Conservation (phyloP, 352 stramenopile genomes). For the Phytopythium ostracodes region DNA sequence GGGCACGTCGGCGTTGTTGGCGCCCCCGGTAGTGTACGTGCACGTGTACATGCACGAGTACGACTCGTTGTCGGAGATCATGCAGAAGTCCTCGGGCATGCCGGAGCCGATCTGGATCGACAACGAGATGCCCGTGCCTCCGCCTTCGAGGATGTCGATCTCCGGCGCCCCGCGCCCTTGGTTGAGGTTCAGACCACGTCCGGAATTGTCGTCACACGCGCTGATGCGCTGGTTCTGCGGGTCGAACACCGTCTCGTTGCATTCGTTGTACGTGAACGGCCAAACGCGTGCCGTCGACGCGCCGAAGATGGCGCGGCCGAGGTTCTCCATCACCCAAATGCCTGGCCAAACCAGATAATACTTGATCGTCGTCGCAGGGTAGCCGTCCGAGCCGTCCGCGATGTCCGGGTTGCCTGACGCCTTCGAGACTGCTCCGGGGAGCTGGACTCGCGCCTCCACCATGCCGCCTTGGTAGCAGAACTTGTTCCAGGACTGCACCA, state of each 20-base stretch:
- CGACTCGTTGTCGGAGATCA: slow-evolving; percentile 12
- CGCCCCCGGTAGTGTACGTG: not conserved
- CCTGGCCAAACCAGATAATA: slow-evolving; percentile 33
- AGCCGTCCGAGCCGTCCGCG: slow-evolving; percentile 23
- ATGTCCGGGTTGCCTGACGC: slow-evolving; percentile 40
- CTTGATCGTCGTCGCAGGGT: not conserved
- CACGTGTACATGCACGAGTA: not conserved
- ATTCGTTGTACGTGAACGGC: slow-evolving; percentile 19
- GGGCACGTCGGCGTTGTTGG: not conserved
- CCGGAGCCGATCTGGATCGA: slow-evolving; percentile 74
- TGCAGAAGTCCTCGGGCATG: slow-evolving; percentile 31
- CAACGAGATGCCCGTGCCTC: slow-evolving; percentile 50
- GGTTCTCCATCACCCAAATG: slow-evolving; percentile 93
- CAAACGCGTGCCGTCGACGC: not conserved
- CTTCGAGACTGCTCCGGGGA: slow-evolving; percentile 60
- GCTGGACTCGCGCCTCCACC: slow-evolving; percentile 72
- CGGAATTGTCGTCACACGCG: slow-evolving; percentile 80
- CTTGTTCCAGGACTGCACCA: slow-evolving; percentile 92
- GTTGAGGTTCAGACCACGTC: slow-evolving; percentile 83
- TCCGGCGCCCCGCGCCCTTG: slow-evolving; percentile 1
- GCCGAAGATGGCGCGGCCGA: slow-evolving; percentile 69
- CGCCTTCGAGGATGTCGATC: slow-evolving; percentile 20
- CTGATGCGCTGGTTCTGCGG: slow-evolving; percentile 44
- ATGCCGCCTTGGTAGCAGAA: slow-evolving; percentile 92
- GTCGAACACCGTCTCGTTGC: slow-evolving; percentile 46